These are phyloP conservation scores for Trichoderma breve DNA, from an alignment of 2,329 filamentous ascomycete genomes.

Conservation along the genomic window DNA sequence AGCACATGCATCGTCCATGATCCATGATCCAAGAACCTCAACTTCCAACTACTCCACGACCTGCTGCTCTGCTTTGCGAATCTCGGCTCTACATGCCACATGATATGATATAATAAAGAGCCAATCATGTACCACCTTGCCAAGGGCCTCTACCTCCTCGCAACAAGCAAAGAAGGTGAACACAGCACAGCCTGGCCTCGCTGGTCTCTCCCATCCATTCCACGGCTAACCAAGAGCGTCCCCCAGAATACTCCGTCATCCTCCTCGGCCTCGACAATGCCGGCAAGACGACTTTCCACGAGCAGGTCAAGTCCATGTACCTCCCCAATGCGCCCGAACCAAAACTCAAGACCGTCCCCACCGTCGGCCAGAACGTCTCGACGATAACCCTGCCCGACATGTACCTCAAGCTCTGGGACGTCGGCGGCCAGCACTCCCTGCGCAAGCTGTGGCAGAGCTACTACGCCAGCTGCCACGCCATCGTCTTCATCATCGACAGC, in stretches of 20 bases:
- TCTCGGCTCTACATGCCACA: not conserved
- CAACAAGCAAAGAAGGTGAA: constrained; percentile 91
- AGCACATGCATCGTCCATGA: not conserved
- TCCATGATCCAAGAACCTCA: no score
- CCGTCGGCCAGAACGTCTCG: constrained; percentile 94
- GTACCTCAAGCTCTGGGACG: constrained; percentile 98
- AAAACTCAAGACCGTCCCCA: constrained; percentile 85
- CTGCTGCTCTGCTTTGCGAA: not conserved
- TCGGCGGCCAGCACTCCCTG: constrained; percentile 87
- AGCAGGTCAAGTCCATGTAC: constrained; percentile 91
- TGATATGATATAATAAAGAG: constrained; percentile 9
- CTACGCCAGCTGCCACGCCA: constrained; percentile 90
- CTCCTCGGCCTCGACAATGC: constrained; percentile 97
- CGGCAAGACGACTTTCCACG: constrained; percentile 96
- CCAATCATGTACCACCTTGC: constrained; percentile 85
- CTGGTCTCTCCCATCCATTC: not conserved
- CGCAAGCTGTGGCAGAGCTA: constrained; percentile 94
- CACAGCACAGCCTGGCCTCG: not conserved
- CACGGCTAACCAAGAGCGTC: not conserved
- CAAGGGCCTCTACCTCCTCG: constrained; percentile 91
- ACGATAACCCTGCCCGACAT: constrained; percentile 88
- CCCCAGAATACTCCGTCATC: constrained; percentile 88
- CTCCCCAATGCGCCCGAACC: constrained; percentile 59
- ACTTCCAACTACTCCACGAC: not conserved
- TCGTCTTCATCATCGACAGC: constrained; percentile 96